phyloP scores from a whole-genome alignment of 805 yeast genomes.

The Zygosaccharomyces rouxii region DNA sequence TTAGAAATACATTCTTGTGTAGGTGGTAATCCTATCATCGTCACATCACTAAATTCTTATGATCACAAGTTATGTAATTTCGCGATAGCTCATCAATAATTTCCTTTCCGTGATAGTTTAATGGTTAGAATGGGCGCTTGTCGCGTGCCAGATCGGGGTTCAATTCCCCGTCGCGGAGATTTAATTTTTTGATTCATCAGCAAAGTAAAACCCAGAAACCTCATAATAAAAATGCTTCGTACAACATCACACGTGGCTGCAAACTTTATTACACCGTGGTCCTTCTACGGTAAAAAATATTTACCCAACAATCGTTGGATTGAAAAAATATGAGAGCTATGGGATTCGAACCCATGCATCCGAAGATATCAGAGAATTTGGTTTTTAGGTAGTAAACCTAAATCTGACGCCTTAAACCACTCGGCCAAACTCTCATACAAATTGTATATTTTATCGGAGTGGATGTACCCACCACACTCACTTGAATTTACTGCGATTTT shows the following conservation, averaged over 20 bases:
- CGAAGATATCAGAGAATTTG: constrained; percentile 41
- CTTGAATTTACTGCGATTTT: not conserved
- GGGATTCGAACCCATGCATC: constrained; percentile 46
- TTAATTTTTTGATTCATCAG: not conserved
- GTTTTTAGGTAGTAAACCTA: constrained; percentile 28
- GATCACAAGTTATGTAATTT: not conserved
- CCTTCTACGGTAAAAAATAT: too few relatives aligned
- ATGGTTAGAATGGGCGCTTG: not conserved
- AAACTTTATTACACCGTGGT: too few relatives aligned
- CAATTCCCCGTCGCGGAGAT: not conserved
- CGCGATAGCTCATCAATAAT: not conserved
- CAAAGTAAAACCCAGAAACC: not conserved
- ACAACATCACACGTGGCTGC: too few relatives aligned
- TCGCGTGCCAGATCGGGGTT: not conserved
- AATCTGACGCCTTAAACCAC: constrained; percentile 46
- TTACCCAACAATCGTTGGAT: not conserved
- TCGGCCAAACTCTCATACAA: constrained; percentile 40
- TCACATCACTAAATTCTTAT: too few relatives aligned
- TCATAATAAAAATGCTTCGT: too few relatives aligned
- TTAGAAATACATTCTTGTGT: too few relatives aligned
- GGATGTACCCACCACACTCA: not conserved
- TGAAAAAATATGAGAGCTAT: constrained; percentile 36
- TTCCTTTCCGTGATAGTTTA: not conserved
- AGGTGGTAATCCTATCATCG: too few relatives aligned
- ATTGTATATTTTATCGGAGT: not conserved